A percentile compares a stretch with the other conserved stretches of the same genome.
phyloP scores from a whole-genome alignment of 1,139 yeast genomes.

The Saccharomyces pastorianus region DNA sequence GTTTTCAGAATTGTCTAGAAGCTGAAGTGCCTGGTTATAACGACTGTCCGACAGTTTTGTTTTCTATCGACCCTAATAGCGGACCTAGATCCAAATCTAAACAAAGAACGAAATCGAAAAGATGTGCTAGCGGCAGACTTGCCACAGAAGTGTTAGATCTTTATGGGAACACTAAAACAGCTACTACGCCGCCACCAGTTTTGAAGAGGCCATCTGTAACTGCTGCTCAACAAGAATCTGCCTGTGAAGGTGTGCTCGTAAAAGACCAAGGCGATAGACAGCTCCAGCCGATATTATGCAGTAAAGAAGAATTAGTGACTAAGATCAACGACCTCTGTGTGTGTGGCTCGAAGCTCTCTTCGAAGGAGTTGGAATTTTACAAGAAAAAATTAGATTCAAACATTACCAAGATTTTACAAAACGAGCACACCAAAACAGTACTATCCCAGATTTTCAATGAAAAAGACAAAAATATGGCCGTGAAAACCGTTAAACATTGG shows the following conservation, averaged over 20 bases:
- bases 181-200: constrained; percentile 4
- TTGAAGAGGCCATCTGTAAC: background rate
- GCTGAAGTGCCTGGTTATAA: constrained; percentile 32
- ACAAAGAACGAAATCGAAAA: constrained; percentile 3
- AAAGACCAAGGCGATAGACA: background rate
- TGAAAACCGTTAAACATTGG: constrained; percentile 24
- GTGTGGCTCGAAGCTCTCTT: constrained; percentile 15
- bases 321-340: constrained; percentile 13
- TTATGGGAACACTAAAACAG: constrained; percentile 1
- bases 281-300: constrained; percentile 2
- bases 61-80: constrained; percentile 8
- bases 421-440: constrained; percentile 15
- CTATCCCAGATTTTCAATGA: constrained; percentile 19
- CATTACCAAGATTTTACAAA: constrained; percentile 15
- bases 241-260: background rate
- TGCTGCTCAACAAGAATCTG: background rate
- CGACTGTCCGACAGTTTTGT: constrained; percentile 31
- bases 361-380: constrained; percentile 24
- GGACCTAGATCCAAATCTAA: constrained; percentile 7
- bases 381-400: constrained; percentile 21
- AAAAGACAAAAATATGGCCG: constrained; percentile 11
- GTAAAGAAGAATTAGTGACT: constrained; percentile 16
- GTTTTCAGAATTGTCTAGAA: constrained; percentile 31
- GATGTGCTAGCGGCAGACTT: background rate
- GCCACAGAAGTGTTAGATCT: background rate